Percentiles rank a stretch among this genome's conserved stretches.
phyloP scores from a whole-genome alignment of 345 rosid species.

The Odontarrhena argentea region DNA sequence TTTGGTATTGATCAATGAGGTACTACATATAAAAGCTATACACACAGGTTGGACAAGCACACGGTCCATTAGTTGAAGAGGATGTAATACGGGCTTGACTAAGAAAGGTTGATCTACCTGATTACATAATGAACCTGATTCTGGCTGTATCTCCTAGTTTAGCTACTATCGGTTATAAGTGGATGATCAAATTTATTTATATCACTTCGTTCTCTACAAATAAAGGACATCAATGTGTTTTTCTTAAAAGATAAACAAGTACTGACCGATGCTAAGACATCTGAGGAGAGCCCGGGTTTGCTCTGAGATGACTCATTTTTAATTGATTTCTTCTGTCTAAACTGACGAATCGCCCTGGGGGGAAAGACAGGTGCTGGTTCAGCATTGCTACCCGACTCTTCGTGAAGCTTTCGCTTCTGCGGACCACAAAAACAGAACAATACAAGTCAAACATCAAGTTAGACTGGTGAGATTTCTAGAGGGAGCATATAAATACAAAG shows the following conservation, averaged over 20 bases:
- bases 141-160: background rate
- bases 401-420: conserved; percentile 71
- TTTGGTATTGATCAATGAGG: background rate
- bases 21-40: background rate
- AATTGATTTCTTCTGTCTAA: conserved; percentile 72
- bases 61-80: background rate
- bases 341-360: conserved; percentile 58
- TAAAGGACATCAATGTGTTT: background rate
- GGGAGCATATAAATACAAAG: background rate
- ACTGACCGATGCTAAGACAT: conserved; percentile 71
- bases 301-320: conserved; percentile 46
- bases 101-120: background rate
- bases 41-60: background rate
- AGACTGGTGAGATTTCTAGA: conserved; percentile 2
- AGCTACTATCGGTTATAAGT: background rate
- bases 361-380: conserved; percentile 43
- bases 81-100: background rate
- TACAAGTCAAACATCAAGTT: conserved; percentile 10
- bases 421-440: conserved; percentile 28
- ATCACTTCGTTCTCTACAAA: conserved; percentile 2
- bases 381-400: conserved; percentile 44
- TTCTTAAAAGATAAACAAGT: background rate
- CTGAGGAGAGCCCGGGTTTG: conserved; percentile 67
- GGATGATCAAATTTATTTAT: background rate
- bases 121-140: background rate